Evolutionary conservation across 371 early-diverging fungal species (phyloP), one percentile per base, ranked within the genome.

Genomic region (Lichtheimia ornata): DNA sequence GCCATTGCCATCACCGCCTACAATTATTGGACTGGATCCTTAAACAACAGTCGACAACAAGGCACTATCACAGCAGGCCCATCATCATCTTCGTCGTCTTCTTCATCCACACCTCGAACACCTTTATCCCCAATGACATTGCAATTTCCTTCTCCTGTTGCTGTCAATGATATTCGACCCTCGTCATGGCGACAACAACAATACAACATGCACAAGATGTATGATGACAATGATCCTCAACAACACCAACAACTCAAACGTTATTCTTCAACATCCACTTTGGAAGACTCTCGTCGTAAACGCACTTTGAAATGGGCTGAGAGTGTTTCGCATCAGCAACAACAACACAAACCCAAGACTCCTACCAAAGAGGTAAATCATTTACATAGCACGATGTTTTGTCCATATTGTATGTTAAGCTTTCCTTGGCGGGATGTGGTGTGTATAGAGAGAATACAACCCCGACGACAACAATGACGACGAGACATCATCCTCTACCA

Each of bases 1-100:
- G 79, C 79, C 44, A 71, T 78, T 49, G 73, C 71, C 13, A 73
- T 78, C 50, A 75, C 79, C 13, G 71, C 73, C 3, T 73, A 73
- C 41, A 71, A 66, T 51, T 78, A 78, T 58, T 58, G 71, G 30
- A 73, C 68, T 6, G 79, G 79, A 18, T 59, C 65, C 18, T 42
- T 77, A 20, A 52, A 68, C 40, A 42, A 42, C 15, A 41, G 22
- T 24, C 50, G 59, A 42, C 53, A 40, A 15, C 53, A 51, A 44
- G 35, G 35, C 11, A 35, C 35, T 9, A 35, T 35, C 35, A 35
- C 35, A 35, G 35, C 35, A 35, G 35, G 35, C 9, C 43, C 51
- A 41, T 30, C 53, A 18, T 20, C 62, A 7, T 60, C 60, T 25
- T 45, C 53, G 41, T 28, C 27, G 4, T 27, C 57, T 22, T 13